Evolutionary conservation across 1,284 basidiomycete genomes (phyloP).

Genomic region (Naganishia liquefaciens): DNA sequence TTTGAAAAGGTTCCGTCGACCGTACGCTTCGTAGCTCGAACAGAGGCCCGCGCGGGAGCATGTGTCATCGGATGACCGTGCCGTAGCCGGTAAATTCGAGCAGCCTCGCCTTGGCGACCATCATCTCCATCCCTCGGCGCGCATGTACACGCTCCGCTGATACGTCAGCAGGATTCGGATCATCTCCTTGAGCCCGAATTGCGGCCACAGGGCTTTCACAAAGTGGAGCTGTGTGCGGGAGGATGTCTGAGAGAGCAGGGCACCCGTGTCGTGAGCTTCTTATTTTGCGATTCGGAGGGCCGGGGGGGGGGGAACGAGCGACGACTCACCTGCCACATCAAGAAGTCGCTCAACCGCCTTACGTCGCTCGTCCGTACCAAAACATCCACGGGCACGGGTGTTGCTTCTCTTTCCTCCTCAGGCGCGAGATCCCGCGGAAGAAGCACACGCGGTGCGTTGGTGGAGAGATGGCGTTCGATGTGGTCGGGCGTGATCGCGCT

Average conservation of each 20-base stretch:
- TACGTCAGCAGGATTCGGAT: conserved; percentile 81
- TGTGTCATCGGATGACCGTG: too few relatives aligned
- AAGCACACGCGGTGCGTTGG: conserved; percentile 31
- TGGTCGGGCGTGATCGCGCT: conserved; percentile 26
- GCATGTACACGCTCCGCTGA: conserved; percentile 70
- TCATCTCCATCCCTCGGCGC: neutral
- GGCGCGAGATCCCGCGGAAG: conserved; percentile 16
- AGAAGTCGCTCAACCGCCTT: conserved; percentile 82
- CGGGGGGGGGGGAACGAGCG: neutral
- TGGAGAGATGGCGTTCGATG: conserved; percentile 38
- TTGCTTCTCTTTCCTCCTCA: neutral
- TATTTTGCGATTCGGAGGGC: neutral
- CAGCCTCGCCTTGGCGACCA: too few relatives aligned
- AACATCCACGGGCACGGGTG: conserved; percentile 84
- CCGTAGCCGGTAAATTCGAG: too few relatives aligned
- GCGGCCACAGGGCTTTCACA: conserved; percentile 87
- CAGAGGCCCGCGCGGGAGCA: too few relatives aligned
- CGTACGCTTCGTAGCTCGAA: too few relatives aligned
- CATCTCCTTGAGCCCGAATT: conserved; percentile 85
- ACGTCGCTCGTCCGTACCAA: conserved; percentile 91
- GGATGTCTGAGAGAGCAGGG: conserved; percentile 61
- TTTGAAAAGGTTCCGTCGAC: too few relatives aligned
- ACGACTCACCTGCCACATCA: conserved; percentile 89
- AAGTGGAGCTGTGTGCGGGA: conserved; percentile 90
- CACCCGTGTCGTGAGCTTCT: neutral